Evolutionary conservation across 2,329 filamentous ascomycete genomes (phyloP).

Genomic region (Claviceps pusilla): DNA sequence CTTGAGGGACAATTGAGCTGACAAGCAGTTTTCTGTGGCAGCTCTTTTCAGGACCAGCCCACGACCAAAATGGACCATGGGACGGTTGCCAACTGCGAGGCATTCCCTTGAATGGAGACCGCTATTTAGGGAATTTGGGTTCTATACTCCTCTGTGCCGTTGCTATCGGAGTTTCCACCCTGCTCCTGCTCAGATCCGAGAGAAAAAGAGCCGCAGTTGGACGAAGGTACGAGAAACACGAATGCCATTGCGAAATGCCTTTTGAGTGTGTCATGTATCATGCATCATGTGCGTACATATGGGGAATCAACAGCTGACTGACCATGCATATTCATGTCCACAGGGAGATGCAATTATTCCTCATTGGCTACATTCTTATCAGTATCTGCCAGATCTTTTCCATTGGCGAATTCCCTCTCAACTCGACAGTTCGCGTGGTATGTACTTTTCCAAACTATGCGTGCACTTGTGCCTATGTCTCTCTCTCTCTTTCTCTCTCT

Average conservation of each 20-base stretch:
- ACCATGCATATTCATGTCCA: neutral
- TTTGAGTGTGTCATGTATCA: neutral
- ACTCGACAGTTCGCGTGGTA: conserved; percentile 55
- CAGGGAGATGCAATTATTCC: conserved; percentile 94
- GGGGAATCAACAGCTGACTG: conserved; percentile 4
- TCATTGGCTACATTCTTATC: conserved; percentile 71
- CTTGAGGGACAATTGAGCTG: conserved; percentile 3
- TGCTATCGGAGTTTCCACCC: conserved; percentile 52
- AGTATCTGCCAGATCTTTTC: conserved; percentile 95
- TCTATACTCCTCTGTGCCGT: conserved; percentile 72
- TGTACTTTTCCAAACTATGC: conserved; percentile 16
- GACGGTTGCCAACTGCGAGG: conserved; percentile 62
- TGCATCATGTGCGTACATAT: no score
- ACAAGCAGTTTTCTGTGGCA: conserved; percentile 6
- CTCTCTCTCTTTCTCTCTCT: no score
- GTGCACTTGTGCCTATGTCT: no score
- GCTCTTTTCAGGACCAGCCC: conserved; percentile 41
- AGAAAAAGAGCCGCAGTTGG: conserved; percentile 88
- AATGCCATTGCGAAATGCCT: no score
- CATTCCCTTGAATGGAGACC: conserved; percentile 51
- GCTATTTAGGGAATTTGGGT: conserved; percentile 72
- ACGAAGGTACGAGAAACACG: conserved; percentile 48
- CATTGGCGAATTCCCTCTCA: conserved; percentile 73
- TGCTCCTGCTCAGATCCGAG: conserved; percentile 67
- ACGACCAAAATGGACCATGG: conserved; percentile 45